Base-by-base conservation (phyloP, 108 stramenopile genomes). In the Nannochloropsis granulata region DNA sequence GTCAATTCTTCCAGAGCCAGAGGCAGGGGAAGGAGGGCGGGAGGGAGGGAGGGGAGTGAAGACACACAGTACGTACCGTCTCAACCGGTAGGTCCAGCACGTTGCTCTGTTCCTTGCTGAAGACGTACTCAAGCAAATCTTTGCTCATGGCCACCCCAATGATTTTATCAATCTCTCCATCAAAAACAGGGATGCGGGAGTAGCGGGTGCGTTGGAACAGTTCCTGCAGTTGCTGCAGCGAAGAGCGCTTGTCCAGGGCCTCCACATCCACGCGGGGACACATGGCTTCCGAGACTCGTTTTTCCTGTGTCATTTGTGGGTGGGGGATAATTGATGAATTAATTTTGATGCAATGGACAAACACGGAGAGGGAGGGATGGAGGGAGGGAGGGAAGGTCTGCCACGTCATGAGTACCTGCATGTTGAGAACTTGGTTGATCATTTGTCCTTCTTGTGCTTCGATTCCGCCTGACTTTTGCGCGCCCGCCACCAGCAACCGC, bases 141-240 rank as follows among this genome's bases (percentile, higher is more conserved):
- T 98, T 98, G 85, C 95, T 95, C 82, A 97, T 84, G 0, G 96
- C 94, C 44, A 98, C 96, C 2, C 97, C 97, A 23, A 96, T 95
- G 85, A 98, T 94, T 82, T 96, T 95, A 86, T 98, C 97, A 83
- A 98, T 96, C 88, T 97, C 97, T 5, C 96, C 97, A 85, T 94
- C 93, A 90, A 95, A 98, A 12, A 98, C 97, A 0, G 97, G 97
- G 78, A 97, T 95, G 71, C 97, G 94, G 85, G 93, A 93, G 87
- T 95, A 95, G 25, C 94, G 95, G 85, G 91, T 92, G 87, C 93
- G 94, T 14, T 94, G 82, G 42, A 95, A 93, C 34, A 94, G 90
- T 24, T 92, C 93, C 83, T 96, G 87, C 3, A 98, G 94, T 81
- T 93, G 92, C 34, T 93, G 94, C 43, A 96, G 93, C 21, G 91